A percentile compares a stretch with the other conserved stretches of the same genome.
Evolutionary conservation across 768 basidiomycete genomes (phyloP).

Genomic region (Brasilioporus rufonigricans): DNA sequence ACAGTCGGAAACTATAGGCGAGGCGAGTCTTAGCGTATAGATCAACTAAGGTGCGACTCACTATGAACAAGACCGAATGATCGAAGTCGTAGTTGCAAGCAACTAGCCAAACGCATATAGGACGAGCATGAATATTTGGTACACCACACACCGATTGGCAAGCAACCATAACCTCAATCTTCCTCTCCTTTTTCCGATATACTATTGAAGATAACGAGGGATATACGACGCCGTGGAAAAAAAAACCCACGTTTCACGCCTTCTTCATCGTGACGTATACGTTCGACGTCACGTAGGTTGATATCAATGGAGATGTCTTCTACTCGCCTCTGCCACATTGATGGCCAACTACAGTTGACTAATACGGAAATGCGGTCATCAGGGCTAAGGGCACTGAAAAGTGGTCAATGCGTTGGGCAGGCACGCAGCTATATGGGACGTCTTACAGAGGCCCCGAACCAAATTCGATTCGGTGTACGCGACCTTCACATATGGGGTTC

Average conservation of each 20-base stretch:
- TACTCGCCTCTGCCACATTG: neutral
- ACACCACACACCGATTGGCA: neutral
- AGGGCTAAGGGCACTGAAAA: neutral
- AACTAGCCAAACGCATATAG: constrained; percentile 2
- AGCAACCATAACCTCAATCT: constrained; percentile 9
- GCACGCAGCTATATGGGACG: neutral
- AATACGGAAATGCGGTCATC: neutral
- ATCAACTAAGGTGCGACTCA: neutral
- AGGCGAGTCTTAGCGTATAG: neutral
- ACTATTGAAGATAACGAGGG: neutral
- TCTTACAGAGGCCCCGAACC: constrained; percentile 8
- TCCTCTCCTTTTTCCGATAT: constrained; percentile 7
- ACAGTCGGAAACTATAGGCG: constrained; percentile 10
- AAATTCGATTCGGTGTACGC: neutral
- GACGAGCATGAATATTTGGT: neutral
- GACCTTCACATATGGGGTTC: neutral
- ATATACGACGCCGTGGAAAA: neutral
- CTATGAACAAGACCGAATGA: constrained; percentile 13
- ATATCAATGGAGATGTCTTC: neutral
- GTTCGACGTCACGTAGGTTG: constrained; percentile 1
- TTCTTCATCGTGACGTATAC: neutral
- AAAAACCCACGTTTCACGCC: constrained; percentile 6
- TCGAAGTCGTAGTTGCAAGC: constrained; percentile 3
- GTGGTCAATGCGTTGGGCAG: neutral
- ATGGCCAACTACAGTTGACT: neutral